These are phyloP conservation scores for Globisporangium lucens DNA, from an alignment of 352 stramenopile species.

Conservation along the genomic window DNA sequence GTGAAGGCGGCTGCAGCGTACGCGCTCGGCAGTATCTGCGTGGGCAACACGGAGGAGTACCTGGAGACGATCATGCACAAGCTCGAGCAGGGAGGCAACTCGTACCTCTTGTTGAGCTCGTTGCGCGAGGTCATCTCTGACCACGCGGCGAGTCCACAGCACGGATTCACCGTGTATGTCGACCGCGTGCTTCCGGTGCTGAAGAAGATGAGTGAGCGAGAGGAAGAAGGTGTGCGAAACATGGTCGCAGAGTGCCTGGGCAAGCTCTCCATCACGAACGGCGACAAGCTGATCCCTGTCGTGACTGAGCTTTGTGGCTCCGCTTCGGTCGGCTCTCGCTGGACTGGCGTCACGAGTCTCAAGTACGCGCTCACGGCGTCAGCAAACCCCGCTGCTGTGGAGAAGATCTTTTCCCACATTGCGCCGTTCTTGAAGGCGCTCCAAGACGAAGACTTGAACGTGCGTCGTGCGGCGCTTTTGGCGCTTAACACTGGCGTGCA, in stretches of 20 bases:
- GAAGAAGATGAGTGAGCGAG: constrained; percentile 86
- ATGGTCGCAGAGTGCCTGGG: constrained; percentile 98
- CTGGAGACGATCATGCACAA: constrained; percentile 91
- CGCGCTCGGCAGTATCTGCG: constrained; percentile 94
- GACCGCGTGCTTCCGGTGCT: constrained; percentile 93
- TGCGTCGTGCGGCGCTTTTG: constrained; percentile 93
- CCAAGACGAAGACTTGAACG: constrained; percentile 93
- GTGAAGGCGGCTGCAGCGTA: constrained; percentile 96
- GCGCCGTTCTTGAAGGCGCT: constrained; percentile 91
- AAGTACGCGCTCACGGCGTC: constrained; percentile 82
- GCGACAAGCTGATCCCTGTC: constrained; percentile 84
- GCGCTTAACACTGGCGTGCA: constrained; percentile 96
- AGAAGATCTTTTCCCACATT: constrained; percentile 69
- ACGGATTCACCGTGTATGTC: constrained; percentile 75
- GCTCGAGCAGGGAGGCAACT: constrained; percentile 89
- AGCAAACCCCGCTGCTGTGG: constrained; percentile 33
- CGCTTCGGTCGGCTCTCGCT: constrained; percentile 57
- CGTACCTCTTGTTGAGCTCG: constrained; percentile 96
- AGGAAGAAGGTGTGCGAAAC: constrained; percentile 95
- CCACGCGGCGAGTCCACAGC: constrained; percentile 68
- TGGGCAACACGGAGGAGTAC: constrained; percentile 91
- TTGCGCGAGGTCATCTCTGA: constrained; percentile 95
- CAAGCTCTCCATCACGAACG: constrained; percentile 91
- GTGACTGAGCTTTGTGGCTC: constrained; percentile 81
- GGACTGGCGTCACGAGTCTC: constrained; percentile 92